Evolutionary conservation across 2,329 filamentous ascomycete species (phyloP).

Genomic region (Alternaria brassicae): DNA sequence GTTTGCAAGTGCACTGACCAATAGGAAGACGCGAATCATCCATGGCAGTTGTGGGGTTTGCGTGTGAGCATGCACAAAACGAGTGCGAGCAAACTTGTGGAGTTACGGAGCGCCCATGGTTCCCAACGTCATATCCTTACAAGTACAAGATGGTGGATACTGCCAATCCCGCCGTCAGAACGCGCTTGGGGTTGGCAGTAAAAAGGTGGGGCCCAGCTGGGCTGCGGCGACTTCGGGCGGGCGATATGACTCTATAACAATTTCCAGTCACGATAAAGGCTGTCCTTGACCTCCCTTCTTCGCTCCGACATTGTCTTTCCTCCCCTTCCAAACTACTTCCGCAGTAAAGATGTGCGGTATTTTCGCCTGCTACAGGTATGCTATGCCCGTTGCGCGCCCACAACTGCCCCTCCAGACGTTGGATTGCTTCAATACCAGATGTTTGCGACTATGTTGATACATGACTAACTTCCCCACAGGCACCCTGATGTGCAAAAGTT

Average conservation of each 20-base stretch:
- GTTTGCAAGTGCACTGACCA: constrained; percentile 25
- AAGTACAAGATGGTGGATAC: constrained; percentile 7
- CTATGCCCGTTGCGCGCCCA: constrained; percentile 18
- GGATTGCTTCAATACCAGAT: not conserved
- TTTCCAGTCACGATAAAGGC: constrained; percentile 19
- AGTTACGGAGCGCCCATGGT: not conserved
- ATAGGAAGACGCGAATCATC: constrained; percentile 16
- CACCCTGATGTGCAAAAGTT: constrained; percentile 96
- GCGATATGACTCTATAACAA: constrained; percentile 33
- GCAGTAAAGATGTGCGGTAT: constrained; percentile 85
- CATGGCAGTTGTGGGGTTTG: constrained; percentile 14
- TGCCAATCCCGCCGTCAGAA: not conserved
- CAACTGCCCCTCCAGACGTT: constrained; percentile 34
- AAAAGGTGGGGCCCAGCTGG: not conserved
- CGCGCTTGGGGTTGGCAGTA: not conserved
- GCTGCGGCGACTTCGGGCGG: constrained; percentile 27
- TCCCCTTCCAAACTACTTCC: constrained; percentile 9
- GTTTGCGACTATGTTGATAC: constrained; percentile 24
- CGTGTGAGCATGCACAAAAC: constrained; percentile 3
- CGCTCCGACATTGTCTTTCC: constrained; percentile 15
- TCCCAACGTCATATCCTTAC: constrained; percentile 8
- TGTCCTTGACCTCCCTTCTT: constrained; percentile 6
- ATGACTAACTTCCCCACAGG: constrained; percentile 52
- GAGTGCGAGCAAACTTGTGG: constrained; percentile 1
- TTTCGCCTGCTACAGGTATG: constrained; percentile 88